Percentiles rank a stretch among this genome's conserved stretches.
Evolutionary conservation across 768 basidiomycete species (phyloP).

Genomic region (Plicaturopsis crispa): DNA sequence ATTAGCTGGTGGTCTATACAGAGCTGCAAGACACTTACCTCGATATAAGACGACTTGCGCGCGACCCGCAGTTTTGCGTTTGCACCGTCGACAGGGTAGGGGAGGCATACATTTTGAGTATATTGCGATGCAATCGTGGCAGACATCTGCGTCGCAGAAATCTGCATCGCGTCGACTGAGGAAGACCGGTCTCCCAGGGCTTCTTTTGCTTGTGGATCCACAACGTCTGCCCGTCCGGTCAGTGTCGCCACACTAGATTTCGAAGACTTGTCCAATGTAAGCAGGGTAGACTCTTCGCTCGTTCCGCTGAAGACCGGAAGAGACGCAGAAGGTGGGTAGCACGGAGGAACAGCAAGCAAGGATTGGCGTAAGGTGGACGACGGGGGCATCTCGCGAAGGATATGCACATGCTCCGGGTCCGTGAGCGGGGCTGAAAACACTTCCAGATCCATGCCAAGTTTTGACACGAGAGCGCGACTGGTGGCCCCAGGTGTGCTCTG

Average conservation of each 20-base stretch:
- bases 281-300: too few species aligned
- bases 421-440: constrained; percentile 12
- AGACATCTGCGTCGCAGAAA: too few species aligned
- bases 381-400: constrained; percentile 13
- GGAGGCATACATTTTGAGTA: constrained; percentile 25
- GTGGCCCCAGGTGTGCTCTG: constrained; percentile 8
- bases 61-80: constrained; percentile 37
- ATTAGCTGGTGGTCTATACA: too few species aligned
- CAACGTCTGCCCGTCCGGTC: too few species aligned
- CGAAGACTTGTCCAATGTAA: too few species aligned
- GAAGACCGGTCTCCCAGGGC: not conserved
- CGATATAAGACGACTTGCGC: constrained; percentile 45
- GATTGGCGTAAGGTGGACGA: not conserved
- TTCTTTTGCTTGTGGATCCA: too few species aligned
- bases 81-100: constrained; percentile 33
- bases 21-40: constrained; percentile 13
- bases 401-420: constrained; percentile 13
- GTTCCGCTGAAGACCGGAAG: too few species aligned
- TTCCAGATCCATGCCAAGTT: constrained; percentile 7
- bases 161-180: too few species aligned
- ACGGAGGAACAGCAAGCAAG: constrained; percentile 1
- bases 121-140: too few species aligned
- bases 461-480: constrained; percentile 14
- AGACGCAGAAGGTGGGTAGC: too few species aligned
- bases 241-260: too few species aligned